These are phyloP conservation scores for Colletotrichum tabaci DNA, from an alignment of 2,329 filamentous ascomycete genomes.

Conservation along the genomic window DNA sequence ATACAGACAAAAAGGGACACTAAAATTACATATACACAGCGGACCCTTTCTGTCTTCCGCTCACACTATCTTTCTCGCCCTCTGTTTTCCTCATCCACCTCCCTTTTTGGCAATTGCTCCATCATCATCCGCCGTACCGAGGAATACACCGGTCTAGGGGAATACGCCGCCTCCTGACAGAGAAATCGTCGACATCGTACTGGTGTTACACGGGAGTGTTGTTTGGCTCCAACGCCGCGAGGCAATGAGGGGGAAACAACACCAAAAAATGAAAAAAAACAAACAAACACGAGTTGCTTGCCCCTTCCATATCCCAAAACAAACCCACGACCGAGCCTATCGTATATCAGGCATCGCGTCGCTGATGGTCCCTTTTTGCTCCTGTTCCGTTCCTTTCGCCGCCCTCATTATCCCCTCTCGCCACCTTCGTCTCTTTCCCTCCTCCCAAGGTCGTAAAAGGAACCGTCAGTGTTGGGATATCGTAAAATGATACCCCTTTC, in stretches of 20 bases:
- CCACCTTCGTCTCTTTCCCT: constrained; percentile 3
- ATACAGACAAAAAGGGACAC: constrained; percentile 16
- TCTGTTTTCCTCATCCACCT: background rate
- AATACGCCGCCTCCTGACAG: constrained; percentile 27
- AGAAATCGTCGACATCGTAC: constrained; percentile 36
- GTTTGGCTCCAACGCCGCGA: constrained; percentile 6
- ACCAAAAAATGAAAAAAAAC: background rate
- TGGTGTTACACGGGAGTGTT: constrained; percentile 34
- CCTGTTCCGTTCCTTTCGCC: background rate
- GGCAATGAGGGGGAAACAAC: background rate
- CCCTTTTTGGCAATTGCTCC: background rate
- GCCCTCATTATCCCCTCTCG: constrained; percentile 26
- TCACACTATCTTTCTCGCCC: background rate
- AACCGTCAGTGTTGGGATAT: constrained; percentile 38
- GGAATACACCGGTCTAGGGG: constrained; percentile 22
- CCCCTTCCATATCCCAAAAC: background rate
- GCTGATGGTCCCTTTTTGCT: background rate
- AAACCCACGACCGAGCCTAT: constrained; percentile 13
- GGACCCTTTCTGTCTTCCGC: constrained; percentile 1
- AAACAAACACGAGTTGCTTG: background rate
- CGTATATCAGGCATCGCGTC: constrained; percentile 22
- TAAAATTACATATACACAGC: constrained; percentile 42
- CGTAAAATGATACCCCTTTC: constrained; percentile 29
- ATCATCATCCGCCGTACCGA: background rate
- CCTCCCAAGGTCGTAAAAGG: constrained; percentile 31